Base-by-base conservation (phyloP, 495 filamentous ascomycete genomes). In the Lepidopterella palustris region DNA sequence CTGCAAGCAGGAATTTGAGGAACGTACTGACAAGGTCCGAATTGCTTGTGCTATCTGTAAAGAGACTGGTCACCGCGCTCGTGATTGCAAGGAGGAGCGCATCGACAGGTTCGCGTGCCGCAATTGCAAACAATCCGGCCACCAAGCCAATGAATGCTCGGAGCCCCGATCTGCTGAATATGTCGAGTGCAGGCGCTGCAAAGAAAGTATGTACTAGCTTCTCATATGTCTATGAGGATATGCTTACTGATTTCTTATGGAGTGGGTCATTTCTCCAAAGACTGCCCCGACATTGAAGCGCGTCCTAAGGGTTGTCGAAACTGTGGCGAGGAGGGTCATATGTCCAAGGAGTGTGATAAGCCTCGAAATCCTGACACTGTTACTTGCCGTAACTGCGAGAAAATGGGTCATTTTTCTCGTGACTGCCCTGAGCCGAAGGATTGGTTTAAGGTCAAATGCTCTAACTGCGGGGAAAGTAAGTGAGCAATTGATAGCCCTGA, bases 211-310 rank as follows among this genome's bases (percentile, higher is more conserved):
- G 74, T 73, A 45, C 23, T 0, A 48, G n/a, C 23, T 39, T 21
- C 53, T 42, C n/a, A 11, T 10, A 15, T 49, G 11, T 26, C 47
- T 42, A 15, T 28, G 6, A 31, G 2, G 13, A n/a, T 10, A 13
- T 13, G 26, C 26, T 13, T 5, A 31, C 35, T 55, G 40, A 57
- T 66, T 45, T 42, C 47, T 28, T 57, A 65, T 13, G 10, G 3
- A 90, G 86, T 80, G 54, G 92, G 92, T 4, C 92, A 96, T 63
- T 93, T 92, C 71, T 82, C 87, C 2, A 82, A 82, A 57, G 90
- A 95, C 61, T 97, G 92, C 66, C 89, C 89, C 28, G 77, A 82
- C 62, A 75, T 68, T 20, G 55, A 58, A 31, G 53, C 70, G 73
- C 49, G 75, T 69, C 45, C 64, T 63, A 23, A 78, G 74, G 58